Base-by-base conservation (phyloP, 2,329 filamentous ascomycete species). In the Fusarium torulosum region DNA sequence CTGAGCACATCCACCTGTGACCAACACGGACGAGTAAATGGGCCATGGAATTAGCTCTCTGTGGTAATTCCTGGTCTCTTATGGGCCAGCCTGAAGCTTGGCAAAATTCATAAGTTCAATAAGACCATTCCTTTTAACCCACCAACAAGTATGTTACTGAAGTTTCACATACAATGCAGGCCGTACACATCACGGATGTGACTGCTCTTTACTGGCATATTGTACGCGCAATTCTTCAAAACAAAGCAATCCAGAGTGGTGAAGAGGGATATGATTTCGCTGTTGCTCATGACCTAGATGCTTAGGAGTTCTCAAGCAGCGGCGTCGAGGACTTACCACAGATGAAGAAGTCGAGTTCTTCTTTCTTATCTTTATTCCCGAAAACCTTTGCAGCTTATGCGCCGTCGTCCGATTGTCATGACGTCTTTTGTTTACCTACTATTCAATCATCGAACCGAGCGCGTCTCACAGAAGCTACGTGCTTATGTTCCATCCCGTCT, bases 11-110 rank as follows among this genome's bases (percentile, higher is more conserved):
- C 20, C 41, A 6, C n/a, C 2, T 2, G 5, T 14, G 4, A 20
- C 15, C 10, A 46, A 47, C 31, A 23, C 20, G 51, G 42, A 20
- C 19, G 51, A 45, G 40, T 41, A 7, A 53, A 21, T 23, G 31
- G n/a, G 1, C 4, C n/a, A 7, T 53, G 31, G 31, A 53, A 47
- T 19, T 23, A 53, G 14, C 51, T 53, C 51, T 53, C 21, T 47
- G 31, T 47, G 2, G 15, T 37, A 5, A 9, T 29, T 23, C 41
- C 31, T 11, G 42, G 41, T 4, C 7, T 53, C 5, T 6, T 7
- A 1, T 10, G 7, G 20, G 31, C 42, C 1, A 23, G n/a, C 3
- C 8, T 53, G 7, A 47, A 53, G 2, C 31, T 15, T 4, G 10
- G 1, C 17, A 47, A 31, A 23, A 29, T 31, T 7, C 20, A 47